These are phyloP conservation scores for Stereum hirsutum DNA, from an alignment of 1,284 basidiomycete species.

Conservation along the genomic window DNA sequence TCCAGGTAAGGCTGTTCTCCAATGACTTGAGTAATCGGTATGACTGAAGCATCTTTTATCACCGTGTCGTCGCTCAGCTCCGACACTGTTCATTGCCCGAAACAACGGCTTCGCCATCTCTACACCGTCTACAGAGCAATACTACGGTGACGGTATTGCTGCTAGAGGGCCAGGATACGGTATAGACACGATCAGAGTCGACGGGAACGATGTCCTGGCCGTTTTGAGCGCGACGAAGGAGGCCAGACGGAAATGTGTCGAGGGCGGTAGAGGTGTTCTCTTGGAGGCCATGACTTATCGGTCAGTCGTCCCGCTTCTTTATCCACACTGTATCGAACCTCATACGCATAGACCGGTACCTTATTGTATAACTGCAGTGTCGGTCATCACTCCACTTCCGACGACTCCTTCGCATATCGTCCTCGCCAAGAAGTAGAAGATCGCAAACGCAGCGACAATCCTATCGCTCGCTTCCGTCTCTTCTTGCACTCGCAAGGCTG, in stretches of 20 bases:
- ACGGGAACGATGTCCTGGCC: slow-evolving; percentile 90
- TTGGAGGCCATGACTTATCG: slow-evolving; percentile 93
- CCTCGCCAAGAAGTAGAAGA: slow-evolving; percentile 81
- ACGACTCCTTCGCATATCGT: slow-evolving; percentile 90
- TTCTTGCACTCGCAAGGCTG: slow-evolving; percentile 81
- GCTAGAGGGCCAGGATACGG: slow-evolving; percentile 92
- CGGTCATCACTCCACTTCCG: slow-evolving; percentile 93
- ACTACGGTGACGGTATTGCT: slow-evolving; percentile 89
- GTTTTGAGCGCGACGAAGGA: slow-evolving; percentile 78
- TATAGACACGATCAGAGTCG: slow-evolving; percentile 83
- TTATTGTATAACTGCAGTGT: slow-evolving; percentile 35
- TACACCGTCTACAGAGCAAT: slow-evolving; percentile 87
- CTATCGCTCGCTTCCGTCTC: slow-evolving; percentile 75
- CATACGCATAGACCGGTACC: background rate
- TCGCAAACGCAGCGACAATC: slow-evolving; percentile 82
- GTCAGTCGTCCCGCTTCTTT: slow-evolving; percentile 31
- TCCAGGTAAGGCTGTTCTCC: too few species aligned
- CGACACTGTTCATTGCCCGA: slow-evolving; percentile 68
- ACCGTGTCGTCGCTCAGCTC: too few species aligned
- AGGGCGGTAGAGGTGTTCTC: slow-evolving; percentile 76
- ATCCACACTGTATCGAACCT: slow-evolving; percentile 1
- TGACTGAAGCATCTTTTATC: too few species aligned
- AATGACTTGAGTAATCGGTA: too few species aligned
- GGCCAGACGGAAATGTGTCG: slow-evolving; percentile 69
- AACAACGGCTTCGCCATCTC: slow-evolving; percentile 95